Conservation (phyloP, 306 rosid genomes). For the Sphenostylis stenocarpa region DNA sequence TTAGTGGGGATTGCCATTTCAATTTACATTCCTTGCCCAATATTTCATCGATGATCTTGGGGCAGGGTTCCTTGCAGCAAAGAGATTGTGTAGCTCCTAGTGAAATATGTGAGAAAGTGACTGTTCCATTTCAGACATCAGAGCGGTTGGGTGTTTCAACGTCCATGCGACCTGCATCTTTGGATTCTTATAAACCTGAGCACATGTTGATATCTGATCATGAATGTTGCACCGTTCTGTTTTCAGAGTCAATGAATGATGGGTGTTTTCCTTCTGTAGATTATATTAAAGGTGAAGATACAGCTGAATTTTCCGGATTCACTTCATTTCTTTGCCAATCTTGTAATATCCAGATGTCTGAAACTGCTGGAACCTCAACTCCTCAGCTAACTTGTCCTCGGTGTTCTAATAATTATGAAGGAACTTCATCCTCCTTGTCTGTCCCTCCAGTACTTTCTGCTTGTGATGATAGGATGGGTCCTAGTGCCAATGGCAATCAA, state of each 20-base stretch:
- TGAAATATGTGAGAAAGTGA: conserved; percentile 48
- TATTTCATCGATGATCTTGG: conserved; percentile 57
- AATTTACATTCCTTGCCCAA: conserved; percentile 50
- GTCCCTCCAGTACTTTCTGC: conserved; percentile 41
- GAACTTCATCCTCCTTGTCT: conserved; percentile 44
- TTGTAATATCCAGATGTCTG: conserved; percentile 40
- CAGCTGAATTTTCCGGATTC: conserved; percentile 48
- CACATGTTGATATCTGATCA: conserved; percentile 70
- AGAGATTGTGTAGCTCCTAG: conserved; percentile 47
- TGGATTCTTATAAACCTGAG: conserved; percentile 51
- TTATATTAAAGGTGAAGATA: conserved; percentile 35
- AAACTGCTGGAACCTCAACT: conserved; percentile 41
- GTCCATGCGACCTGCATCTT: conserved; percentile 41
- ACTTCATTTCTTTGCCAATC: conserved; percentile 54
- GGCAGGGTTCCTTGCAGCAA: conserved; percentile 51
- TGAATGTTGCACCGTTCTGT: conserved; percentile 82
- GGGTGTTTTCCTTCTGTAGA: conserved; percentile 50
- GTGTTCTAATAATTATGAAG: conserved; percentile 39
- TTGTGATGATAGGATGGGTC: conserved; percentile 44
- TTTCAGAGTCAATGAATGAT: conserved; percentile 57
- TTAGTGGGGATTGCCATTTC: conserved; percentile 47
- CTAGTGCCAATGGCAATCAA: conserved; percentile 42
- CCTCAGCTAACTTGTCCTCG: conserved; percentile 43
- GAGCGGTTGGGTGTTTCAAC: conserved; percentile 42
- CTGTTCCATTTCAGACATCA: conserved; percentile 52